Evolutionary conservation across 1,139 yeast species (phyloP).

Genomic region (Suzukiozyma palmioleophila): DNA sequence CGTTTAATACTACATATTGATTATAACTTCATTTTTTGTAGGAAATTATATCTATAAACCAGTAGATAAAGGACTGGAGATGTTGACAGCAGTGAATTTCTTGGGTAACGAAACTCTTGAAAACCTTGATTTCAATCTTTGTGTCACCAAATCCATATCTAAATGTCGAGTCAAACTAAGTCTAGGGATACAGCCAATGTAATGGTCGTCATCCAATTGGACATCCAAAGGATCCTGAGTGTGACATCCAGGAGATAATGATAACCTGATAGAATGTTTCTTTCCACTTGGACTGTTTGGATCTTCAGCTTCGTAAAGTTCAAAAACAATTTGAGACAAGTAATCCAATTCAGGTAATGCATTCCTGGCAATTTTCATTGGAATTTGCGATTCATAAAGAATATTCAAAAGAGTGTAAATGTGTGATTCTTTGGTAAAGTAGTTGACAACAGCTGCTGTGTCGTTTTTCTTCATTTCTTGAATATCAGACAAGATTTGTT

Average conservation of each 20-base stretch:
- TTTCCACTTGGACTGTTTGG: constrained; percentile 56
- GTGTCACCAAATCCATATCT: constrained; percentile 86
- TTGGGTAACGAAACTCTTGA: constrained; percentile 87
- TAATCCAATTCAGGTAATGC: constrained; percentile 96
- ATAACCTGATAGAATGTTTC: constrained; percentile 81
- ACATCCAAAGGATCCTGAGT: constrained; percentile 97
- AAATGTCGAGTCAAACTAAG: constrained; percentile 86
- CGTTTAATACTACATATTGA: constrained; percentile 1
- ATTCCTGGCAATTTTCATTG: constrained; percentile 90
- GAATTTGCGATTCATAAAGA: constrained; percentile 88
- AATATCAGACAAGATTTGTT: constrained; percentile 78
- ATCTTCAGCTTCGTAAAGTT: constrained; percentile 79
- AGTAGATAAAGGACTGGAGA: constrained; percentile 57
- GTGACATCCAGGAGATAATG: constrained; percentile 96
- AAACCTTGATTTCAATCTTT: constrained; percentile 77
- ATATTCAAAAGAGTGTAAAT: constrained; percentile 90
- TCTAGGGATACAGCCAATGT: constrained; percentile 92
- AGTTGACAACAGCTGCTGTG: constrained; percentile 78
- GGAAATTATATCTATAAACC: constrained; percentile 13
- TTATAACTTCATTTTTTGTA: background rate
- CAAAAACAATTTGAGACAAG: constrained; percentile 91
- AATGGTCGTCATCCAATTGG: constrained; percentile 92
- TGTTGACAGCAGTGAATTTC: constrained; percentile 85
- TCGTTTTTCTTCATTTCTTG: constrained; percentile 74
- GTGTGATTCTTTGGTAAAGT: constrained; percentile 95